Percentiles rank a stretch among this genome's conserved stretches.
Conservation (phyloP, 169 alveolate genomes). For the Blepharisma undulans region DNA sequence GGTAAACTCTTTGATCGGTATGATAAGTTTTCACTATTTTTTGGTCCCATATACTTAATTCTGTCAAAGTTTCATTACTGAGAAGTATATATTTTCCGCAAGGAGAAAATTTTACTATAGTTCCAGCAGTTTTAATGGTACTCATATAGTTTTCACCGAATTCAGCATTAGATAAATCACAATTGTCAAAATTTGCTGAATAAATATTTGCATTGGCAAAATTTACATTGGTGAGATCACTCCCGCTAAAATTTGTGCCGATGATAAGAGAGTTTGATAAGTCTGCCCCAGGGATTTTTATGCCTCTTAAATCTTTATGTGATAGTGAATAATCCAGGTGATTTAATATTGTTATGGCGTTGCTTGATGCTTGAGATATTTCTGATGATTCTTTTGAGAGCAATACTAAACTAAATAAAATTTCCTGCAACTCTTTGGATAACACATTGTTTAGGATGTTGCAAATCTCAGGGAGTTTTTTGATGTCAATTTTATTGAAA, state of each 20-base stretch:
- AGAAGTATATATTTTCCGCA: not conserved
- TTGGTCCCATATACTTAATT: constrained; percentile 5
- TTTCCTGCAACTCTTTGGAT: not conserved
- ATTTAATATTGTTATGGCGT: not conserved
- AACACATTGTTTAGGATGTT: not conserved
- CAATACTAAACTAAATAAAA: too few species aligned
- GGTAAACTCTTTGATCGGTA: not conserved
- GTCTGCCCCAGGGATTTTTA: constrained; percentile 10
- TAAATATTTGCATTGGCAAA: not conserved
- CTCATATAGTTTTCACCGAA: not conserved
- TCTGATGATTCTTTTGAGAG: not conserved
- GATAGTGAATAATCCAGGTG: not conserved
- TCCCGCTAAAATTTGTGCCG: not conserved
- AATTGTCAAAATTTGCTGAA: not conserved
- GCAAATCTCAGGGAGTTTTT: not conserved
- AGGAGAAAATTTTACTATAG: not conserved
- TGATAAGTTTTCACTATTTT: not conserved
- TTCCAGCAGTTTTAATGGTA: not conserved
- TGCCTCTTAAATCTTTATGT: not conserved
- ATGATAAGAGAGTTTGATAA: not conserved
- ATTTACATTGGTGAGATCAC: not conserved
- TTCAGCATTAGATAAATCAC: not conserved
- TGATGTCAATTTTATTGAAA: not conserved
- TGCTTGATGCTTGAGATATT: not conserved
- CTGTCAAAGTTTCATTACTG: not conserved